Base-by-base conservation (phyloP, 2,329 filamentous ascomycete species). In the Exophiala sp. region DNA sequence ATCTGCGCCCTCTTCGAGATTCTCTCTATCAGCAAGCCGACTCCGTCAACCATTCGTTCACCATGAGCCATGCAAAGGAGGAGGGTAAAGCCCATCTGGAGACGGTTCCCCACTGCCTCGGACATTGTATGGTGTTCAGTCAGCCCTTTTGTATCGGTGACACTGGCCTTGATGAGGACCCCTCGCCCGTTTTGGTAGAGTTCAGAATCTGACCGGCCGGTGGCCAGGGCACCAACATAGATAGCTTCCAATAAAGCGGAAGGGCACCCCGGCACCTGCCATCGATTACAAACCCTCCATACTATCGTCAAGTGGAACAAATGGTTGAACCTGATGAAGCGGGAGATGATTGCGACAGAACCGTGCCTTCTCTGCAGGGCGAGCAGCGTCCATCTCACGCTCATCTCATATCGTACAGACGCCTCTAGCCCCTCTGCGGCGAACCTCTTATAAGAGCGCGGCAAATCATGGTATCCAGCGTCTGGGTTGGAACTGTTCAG, bases 1-100 rank as follows among this genome's bases (percentile, higher is more conserved):
- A 50, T 34, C 35, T 55, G 43, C 13, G 41, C 43, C 21, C 19
- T 16, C 18, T 30, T 43, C 10, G 43, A 51, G 13, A 55, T 44
- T 13, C 37, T 44, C 11, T 41, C 43, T 34, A 18, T 14, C n/a
- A 37, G 14, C 18, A 21, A n/a, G n/a, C 35, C 18, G 19, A 14
- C 10, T 16, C 9, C 16, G 11, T 13, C 24, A 22, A 1, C 19
- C 3, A 19, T 19, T n/a, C 14, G 5, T 16, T 41, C 7, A 13
- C 38, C 21, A 24, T 30, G 13, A 14, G 35, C 16, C 7, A 23
- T 14, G 1, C 11, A 23, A 8, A 45, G n/a, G 18, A 51, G 34
- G 1, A 43, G 14, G 18, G 27, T 37, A 6, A 45, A 34, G 13
- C 19, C 24, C 23, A 39, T n/a, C n/a, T 21, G 34, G 23, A 55